phyloP scores from a whole-genome alignment of 768 basidiomycete species.

The Naganishia randhawae region DNA sequence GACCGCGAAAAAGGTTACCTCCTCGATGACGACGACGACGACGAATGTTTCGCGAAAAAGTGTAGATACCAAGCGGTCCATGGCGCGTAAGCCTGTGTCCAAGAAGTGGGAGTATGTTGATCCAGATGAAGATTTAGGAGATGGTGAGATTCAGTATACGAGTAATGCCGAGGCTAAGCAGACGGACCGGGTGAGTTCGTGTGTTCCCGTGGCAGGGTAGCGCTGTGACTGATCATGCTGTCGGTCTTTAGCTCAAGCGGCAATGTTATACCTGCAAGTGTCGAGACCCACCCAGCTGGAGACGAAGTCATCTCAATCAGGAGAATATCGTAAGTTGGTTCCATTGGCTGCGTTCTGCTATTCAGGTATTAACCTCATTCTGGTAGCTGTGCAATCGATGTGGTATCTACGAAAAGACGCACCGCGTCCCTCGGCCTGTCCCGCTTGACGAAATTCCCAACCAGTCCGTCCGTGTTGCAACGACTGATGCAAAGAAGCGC shows the following conservation, averaged over 20 bases:
- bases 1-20: conserved; percentile 4
- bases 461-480: background rate
- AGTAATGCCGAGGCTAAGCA: conserved; percentile 26
- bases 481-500: conserved; percentile 17
- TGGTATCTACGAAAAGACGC: conserved; percentile 27
- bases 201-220: background rate
- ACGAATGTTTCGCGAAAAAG: background rate
- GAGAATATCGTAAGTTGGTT: conserved; percentile 19
- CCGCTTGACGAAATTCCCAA: conserved; percentile 12
- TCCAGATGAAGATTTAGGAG: background rate
- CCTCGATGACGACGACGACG: background rate
- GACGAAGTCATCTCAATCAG: conserved; percentile 17
- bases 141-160: conserved; percentile 14
- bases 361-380: background rate
- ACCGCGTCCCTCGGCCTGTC: conserved; percentile 14
- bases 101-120: background rate
- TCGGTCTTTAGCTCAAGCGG: conserved; percentile 19
- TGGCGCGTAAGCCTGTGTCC: conserved; percentile 8
- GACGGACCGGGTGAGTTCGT: conserved; percentile 21
- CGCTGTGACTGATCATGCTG: background rate
- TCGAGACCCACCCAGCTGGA: conserved; percentile 27
- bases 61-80: background rate
- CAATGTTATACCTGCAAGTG: conserved; percentile 23
- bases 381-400: conserved; percentile 27
- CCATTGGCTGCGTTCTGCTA: too few relatives aligned